Evolutionary conservation across 805 yeast species (phyloP), one percentile per base, ranked within the genome.

Genomic region (Wickerhamomyces queroliae): DNA sequence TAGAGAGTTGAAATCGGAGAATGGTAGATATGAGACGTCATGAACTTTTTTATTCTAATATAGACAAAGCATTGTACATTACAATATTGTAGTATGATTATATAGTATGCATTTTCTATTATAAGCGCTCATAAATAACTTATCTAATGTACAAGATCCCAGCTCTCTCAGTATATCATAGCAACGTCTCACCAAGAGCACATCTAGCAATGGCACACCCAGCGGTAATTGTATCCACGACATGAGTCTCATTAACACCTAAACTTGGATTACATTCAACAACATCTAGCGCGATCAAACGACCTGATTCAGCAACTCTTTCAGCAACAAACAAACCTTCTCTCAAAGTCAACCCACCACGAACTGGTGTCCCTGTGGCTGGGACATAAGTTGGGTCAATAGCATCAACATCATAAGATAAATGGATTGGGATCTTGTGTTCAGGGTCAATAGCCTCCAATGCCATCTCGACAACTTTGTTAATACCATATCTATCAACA

Each of bases 331-430:
- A 91, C 59, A 93, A 73, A 36, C 96, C 97, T 65, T 91, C 99
- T 66, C 99, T 78, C 62, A 91, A 73, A 8, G 96, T 82, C 48
- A 91, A 70, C 4, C 99, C 99, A 48, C 98, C 98, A 61, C 95
- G 80, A 13, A 91, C 99, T 32, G 97, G 91, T 1, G 99, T 93
- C 39, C 99, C 99, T 1, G 99, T 91, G 29, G 97, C 95, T 16
- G 96, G 97, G 12, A 93, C 96, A 57, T 70, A 89, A 45, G 79
- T 72, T 35, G 98, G 98, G 63, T 91, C 99, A 42, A 93, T 82
- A 32, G 97, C 97, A 64, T 91, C 99, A 33, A 91, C 97, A 58
- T 91, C 99, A 59, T 90, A 91, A 21, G 95, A 83, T 48, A 93
- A 65, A 67, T 91, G 96, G 46, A 93, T 73, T 36, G 99, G 98